A percentile compares a stretch with the other conserved stretches of the same genome.
Evolutionary conservation across 495 filamentous ascomycete genomes (phyloP).

Genomic region (Aspergillus cristatus): DNA sequence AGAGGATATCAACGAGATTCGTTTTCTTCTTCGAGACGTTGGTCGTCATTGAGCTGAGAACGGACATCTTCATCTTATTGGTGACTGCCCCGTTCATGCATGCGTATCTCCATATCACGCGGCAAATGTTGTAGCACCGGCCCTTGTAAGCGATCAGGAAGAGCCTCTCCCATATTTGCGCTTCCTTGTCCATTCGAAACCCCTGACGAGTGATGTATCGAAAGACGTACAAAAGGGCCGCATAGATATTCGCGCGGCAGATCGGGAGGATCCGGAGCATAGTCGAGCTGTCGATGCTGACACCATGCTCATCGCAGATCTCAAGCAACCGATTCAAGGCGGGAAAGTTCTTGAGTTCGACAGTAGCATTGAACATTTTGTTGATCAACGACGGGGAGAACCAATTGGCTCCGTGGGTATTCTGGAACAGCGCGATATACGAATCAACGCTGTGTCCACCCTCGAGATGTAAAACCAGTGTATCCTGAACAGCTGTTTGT

Average conservation of each 20-base stretch:
- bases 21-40: slow-evolving; percentile 8
- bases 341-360: slow-evolving; percentile 12
- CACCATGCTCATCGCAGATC: slow-evolving; percentile 16
- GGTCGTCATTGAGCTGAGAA: slow-evolving; percentile 19
- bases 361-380: slow-evolving; percentile 26
- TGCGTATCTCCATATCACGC: slow-evolving; percentile 41
- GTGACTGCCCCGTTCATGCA: slow-evolving; percentile 31
- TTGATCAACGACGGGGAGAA: slow-evolving; percentile 24
- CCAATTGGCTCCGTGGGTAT: slow-evolving; percentile 23
- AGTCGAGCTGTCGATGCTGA: slow-evolving; percentile 12
- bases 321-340: slow-evolving; percentile 19
- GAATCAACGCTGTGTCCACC: slow-evolving; percentile 22
- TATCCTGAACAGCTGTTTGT: slow-evolving; percentile 24
- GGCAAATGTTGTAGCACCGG: slow-evolving; percentile 31
- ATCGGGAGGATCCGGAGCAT: slow-evolving; percentile 15
- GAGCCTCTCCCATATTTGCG: slow-evolving; percentile 20
- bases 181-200: slow-evolving; percentile 4
- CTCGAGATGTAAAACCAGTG: slow-evolving; percentile 24
- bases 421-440: slow-evolving; percentile 25
- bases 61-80: slow-evolving; percentile 22
- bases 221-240: slow-evolving; percentile 14
- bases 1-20: slow-evolving; percentile 8
- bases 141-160: slow-evolving; percentile 33
- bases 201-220: slow-evolving; percentile 8
- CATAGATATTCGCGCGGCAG: slow-evolving; percentile 14